phyloP scores from a whole-genome alignment of 2,329 filamentous ascomycete genomes.

The Fusarium verticillioides region DNA sequence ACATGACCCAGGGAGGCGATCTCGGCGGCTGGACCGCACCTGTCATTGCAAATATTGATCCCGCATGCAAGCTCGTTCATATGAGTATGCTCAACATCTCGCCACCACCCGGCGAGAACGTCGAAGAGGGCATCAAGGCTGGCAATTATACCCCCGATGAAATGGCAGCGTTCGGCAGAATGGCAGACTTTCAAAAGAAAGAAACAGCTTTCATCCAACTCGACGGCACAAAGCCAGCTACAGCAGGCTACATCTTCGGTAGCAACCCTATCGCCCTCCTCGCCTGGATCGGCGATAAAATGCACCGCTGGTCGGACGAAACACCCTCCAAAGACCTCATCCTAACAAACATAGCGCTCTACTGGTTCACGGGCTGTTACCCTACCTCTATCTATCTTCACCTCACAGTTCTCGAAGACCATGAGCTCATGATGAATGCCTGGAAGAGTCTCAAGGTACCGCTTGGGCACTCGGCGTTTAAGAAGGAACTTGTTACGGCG shows the following conservation, averaged over 20 bases:
- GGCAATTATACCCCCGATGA: conserved; percentile 3
- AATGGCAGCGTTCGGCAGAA: neutral
- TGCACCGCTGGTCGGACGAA: conserved; percentile 14
- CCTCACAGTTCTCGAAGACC: neutral
- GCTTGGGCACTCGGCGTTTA: conserved; percentile 14
- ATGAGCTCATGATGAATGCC: neutral
- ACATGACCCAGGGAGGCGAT: conserved; percentile 27
- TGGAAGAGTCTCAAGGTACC: conserved; percentile 3
- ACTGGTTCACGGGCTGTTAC: conserved; percentile 17
- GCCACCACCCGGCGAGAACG: neutral
- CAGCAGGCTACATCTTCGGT: conserved; percentile 9
- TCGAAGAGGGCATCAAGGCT: neutral
- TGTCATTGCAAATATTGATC: conserved; percentile 13
- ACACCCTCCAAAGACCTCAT: conserved; percentile 6
- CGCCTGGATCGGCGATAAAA: conserved; percentile 20
- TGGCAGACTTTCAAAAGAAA: conserved; percentile 4
- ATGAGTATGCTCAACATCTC: conserved; percentile 17
- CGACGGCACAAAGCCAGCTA: conserved; percentile 13
- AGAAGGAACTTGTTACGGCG: neutral
- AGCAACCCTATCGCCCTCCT: conserved; percentile 14
- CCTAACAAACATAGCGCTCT: conserved; percentile 13
- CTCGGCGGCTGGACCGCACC: conserved; percentile 26
- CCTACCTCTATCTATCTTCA: conserved; percentile 21
- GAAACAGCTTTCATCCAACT: conserved; percentile 22
- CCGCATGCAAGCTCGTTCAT: conserved; percentile 10